These are phyloP conservation scores for Sphaerulina populicola DNA, from an alignment of 2,329 filamentous ascomycete species.

Conservation along the genomic window DNA sequence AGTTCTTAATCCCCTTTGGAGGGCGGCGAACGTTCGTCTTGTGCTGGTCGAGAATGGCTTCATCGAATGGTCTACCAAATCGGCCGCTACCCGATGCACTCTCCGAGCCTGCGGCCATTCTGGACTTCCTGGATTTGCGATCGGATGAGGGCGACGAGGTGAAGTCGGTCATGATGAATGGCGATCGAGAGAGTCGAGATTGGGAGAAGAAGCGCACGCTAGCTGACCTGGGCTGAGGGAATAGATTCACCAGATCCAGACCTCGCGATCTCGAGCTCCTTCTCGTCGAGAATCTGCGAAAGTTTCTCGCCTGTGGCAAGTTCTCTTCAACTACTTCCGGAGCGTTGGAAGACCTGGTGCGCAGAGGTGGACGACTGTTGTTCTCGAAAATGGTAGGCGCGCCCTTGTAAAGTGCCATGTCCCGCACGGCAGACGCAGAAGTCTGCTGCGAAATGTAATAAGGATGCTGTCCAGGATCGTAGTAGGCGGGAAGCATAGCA, in stretches of 20 bases:
- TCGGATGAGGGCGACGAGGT: conserved; percentile 3
- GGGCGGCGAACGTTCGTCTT: conserved; percentile 43
- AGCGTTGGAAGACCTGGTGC: conserved; percentile 8
- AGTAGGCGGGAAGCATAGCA: conserved; percentile 38
- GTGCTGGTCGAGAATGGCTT: conserved; percentile 39
- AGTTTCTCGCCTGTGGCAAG: conserved; percentile 9
- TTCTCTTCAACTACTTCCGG: conserved; percentile 3
- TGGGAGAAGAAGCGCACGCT: conserved; percentile 32
- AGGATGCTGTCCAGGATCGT: conserved; percentile 37
- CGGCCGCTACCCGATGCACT: conserved; percentile 9
- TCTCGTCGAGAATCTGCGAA: conserved; percentile 18
- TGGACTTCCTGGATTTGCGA: conserved; percentile 4
- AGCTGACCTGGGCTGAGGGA: conserved; percentile 28
- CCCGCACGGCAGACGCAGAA: conserved; percentile 38
- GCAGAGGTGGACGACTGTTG: conserved; percentile 16
- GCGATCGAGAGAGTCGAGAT: conserved; percentile 36
- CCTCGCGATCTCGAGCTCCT: conserved; percentile 18
- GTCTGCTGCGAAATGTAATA: conserved; percentile 40
- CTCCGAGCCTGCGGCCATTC: conserved; percentile 2
- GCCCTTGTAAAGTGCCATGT: conserved; percentile 38
- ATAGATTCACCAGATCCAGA: conserved; percentile 39
- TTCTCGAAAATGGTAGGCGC: conserved; percentile 22
- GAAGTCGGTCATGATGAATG: conserved; percentile 33
- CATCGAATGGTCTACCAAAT: conserved; percentile 23
- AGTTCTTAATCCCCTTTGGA: conserved; percentile 43